Conservation (phyloP, 805 yeast species). For the Candida qinlingensis region DNA sequence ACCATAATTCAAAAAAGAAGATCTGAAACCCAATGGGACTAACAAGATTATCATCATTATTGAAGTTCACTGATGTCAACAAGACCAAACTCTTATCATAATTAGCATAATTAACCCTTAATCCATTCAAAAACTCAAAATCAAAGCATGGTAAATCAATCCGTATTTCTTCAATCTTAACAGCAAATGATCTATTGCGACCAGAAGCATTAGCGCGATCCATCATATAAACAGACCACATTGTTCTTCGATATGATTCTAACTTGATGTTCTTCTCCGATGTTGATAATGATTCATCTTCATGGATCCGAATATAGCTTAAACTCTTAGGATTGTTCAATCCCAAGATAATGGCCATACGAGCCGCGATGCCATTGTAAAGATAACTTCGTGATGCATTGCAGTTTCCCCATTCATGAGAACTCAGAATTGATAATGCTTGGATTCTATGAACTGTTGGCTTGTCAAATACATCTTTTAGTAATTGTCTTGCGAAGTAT, state of each 20-base stretch:
- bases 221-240: constrained; percentile 39
- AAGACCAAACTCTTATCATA: constrained; percentile 7
- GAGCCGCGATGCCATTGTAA: constrained; percentile 35
- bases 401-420: constrained; percentile 39
- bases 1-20: constrained; percentile 33
- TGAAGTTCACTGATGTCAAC: background rate
- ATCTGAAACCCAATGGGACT: constrained; percentile 28
- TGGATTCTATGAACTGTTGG: constrained; percentile 35
- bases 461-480: constrained; percentile 33
- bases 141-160: constrained; percentile 30
- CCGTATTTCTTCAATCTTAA: constrained; percentile 29
- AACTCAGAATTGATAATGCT: constrained; percentile 31
- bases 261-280: constrained; percentile 17
- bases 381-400: constrained; percentile 33
- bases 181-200: constrained; percentile 28
- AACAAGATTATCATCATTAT: constrained; percentile 7
- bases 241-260: constrained; percentile 32
- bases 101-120: constrained; percentile 6
- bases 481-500: constrained; percentile 30
- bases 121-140: constrained; percentile 28
- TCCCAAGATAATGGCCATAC: constrained; percentile 34
- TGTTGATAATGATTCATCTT: background rate
- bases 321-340: constrained; percentile 21
- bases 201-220: constrained; percentile 36
- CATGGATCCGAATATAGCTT: constrained; percentile 13